Percentiles rank a stretch among this genome's conserved stretches.
phyloP scores from a whole-genome alignment of 495 filamentous ascomycete genomes.

The Penicillium crystallinum region DNA sequence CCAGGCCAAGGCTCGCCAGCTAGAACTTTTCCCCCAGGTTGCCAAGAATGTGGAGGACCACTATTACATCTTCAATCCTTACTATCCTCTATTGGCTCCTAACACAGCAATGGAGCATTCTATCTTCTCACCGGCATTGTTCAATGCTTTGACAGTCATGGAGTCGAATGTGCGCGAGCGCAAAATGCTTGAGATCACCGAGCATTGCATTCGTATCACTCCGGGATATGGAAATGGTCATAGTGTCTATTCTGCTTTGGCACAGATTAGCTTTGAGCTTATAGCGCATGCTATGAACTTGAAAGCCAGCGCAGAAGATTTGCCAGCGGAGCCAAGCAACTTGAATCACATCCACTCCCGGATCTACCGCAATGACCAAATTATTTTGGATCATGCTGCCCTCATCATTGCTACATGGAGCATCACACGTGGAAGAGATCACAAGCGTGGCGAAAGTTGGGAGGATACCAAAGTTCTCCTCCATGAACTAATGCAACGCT shows the following conservation, averaged over 20 bases:
- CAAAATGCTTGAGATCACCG: constrained; percentile 31
- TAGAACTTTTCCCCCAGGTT: constrained; percentile 30
- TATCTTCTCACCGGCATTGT: constrained; percentile 43
- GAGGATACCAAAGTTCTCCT: constrained; percentile 32
- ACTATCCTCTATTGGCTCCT: constrained; percentile 35
- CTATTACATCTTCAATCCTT: constrained; percentile 45
- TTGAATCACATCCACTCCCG: constrained; percentile 40
- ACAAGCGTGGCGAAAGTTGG: constrained; percentile 25
- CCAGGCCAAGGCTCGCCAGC: constrained; percentile 30
- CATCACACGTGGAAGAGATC: constrained; percentile 30
- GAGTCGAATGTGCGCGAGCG: constrained; percentile 40
- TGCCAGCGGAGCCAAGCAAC: constrained; percentile 25
- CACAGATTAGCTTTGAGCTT: constrained; percentile 41
- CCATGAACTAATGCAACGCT: constrained; percentile 25
- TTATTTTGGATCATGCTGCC: constrained; percentile 37
- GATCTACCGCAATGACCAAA: constrained; percentile 41
- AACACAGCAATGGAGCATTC: constrained; percentile 38
- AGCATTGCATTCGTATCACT: constrained; percentile 29
- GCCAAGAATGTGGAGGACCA: constrained; percentile 33
- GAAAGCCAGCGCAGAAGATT: constrained; percentile 20
- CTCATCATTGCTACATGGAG: constrained; percentile 39
- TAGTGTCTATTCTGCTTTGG: constrained; percentile 33
- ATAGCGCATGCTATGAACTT: constrained; percentile 38
- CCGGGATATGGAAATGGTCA: constrained; percentile 34
- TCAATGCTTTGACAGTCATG: constrained; percentile 39